Evolutionary conservation across 768 basidiomycete genomes (phyloP).

Genomic region (Wakefieldia striispora): DNA sequence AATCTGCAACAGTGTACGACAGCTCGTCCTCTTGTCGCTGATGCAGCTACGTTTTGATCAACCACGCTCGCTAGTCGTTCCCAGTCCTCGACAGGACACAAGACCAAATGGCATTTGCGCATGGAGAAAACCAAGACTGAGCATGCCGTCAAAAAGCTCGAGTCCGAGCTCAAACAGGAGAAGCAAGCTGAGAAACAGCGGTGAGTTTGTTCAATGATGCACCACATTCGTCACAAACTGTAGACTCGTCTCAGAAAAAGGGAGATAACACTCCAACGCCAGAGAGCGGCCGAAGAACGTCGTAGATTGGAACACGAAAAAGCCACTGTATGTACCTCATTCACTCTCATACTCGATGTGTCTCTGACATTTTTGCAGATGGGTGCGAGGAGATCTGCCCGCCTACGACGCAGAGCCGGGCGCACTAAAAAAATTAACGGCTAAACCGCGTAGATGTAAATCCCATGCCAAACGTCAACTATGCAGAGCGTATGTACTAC

Average conservation of each 20-base stretch:
- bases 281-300: conserved; percentile 71
- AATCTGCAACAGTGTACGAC: conserved; percentile 51
- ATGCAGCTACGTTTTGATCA: conserved; percentile 4
- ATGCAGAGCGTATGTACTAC: conserved; percentile 27
- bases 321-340: conserved; percentile 18
- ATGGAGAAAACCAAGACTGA: conserved; percentile 67
- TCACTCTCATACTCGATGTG: neutral
- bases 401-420: conserved; percentile 69
- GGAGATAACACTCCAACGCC: conserved; percentile 68
- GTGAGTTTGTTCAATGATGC: conserved; percentile 33
- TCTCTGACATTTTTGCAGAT: conserved; percentile 46
- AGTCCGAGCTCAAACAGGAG: conserved; percentile 73
- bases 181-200: conserved; percentile 65
- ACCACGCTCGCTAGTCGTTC: conserved; percentile 50
- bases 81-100: conserved; percentile 61
- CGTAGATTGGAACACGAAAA: conserved; percentile 47
- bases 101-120: conserved; percentile 67
- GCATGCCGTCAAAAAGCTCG: conserved; percentile 69
- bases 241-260: conserved; percentile 45
- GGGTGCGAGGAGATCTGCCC: conserved; percentile 75
- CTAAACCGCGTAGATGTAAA: conserved; percentile 33
- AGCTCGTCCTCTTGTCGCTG: neutral
- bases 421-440: conserved; percentile 81
- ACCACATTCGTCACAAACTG: neutral
- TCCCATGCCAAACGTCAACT: conserved; percentile 5